Evolutionary conservation across 192 early-diverging fungal genomes (phyloP).

Genomic region (Gryganskiella cystojenkinii): DNA sequence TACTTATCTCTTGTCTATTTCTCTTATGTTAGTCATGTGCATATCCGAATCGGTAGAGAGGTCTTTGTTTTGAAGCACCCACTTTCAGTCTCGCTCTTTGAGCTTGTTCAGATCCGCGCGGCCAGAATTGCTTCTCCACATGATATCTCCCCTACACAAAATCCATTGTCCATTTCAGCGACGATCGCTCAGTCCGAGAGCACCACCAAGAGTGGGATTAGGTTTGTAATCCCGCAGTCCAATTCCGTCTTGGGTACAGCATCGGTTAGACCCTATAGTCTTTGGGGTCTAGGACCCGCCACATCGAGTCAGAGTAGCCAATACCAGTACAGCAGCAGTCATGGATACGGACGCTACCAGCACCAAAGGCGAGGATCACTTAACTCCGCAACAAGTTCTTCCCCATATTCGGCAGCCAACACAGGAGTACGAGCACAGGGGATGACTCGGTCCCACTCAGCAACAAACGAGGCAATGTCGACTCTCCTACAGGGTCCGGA

Average conservation of each 20-base stretch:
- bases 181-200: neutral
- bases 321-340: constrained; percentile 5
- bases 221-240: constrained; percentile 38
- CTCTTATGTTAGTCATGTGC: constrained; percentile 17
- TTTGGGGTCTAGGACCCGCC: constrained; percentile 41
- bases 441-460: constrained; percentile 16
- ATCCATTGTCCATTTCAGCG: no score
- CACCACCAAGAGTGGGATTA: constrained; percentile 4
- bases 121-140: constrained; percentile 34
- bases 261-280: constrained; percentile 34
- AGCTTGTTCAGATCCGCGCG: constrained; percentile 39
- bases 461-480: neutral
- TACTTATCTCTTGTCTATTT: neutral
- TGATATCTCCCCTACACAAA: neutral
- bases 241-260: constrained; percentile 48
- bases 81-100: constrained; percentile 34
- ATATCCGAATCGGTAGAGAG: constrained; percentile 35
- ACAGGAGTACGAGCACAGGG: neutral
- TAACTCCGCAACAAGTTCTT: neutral
- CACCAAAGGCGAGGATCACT: neutral
- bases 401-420: neutral
- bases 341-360: constrained; percentile 20
- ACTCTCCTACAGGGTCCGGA: constrained; percentile 2
- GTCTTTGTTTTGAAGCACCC: constrained; percentile 31
- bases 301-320: constrained; percentile 11